Evolutionary conservation across 441 rosid genomes (phyloP), one percentile per base, ranked within the genome.

Genomic region (Mallotus japonicus): DNA sequence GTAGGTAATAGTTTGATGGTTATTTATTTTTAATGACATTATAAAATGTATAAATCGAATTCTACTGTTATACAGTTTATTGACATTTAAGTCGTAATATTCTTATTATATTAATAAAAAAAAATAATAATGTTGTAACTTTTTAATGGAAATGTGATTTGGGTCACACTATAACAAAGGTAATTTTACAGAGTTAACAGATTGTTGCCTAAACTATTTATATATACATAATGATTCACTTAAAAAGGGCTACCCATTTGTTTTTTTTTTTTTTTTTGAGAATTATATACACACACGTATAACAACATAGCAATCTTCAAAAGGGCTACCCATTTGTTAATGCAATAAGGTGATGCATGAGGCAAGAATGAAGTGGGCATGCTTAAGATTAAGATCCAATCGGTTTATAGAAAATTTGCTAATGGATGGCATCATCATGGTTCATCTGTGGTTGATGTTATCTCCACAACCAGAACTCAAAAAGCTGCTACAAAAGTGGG

Each of bases 381-480:
- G 69, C 72, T n/a, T 74, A 73, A 75, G 67, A 74, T n/a, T 73
- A 73, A 75, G 64, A 76, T 76, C 74, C 72, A 76, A 69, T 53
- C 78, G 75, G 65, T 78, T 40, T 37, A 51, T 69, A 72, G 73
- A 81, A 73, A 76, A 79, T 79, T 68, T 66, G 73, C 56, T 69
- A 74, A 77, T 84, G 86, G 81, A 83, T 82, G 81, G 78, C 76
- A 86, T 85, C 74, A 85, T 85, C 75, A 85, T 86, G 66, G 71
- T 88, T 79, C 78, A 73, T 74, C 72, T 56, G 79, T 82, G 85
- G 82, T n/a, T 61, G 51, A 81, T 82, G 85, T 75, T 79, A 72
- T 69, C 77, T 84, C 83, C 77, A 78, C 8, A 54, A 54, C 57
- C 16, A 44, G 78, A 81, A 78, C 81, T 75, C 79, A 66, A 83